Evolutionary conservation across 805 yeast species (phyloP).

Genomic region (Lachancea sp.): DNA sequence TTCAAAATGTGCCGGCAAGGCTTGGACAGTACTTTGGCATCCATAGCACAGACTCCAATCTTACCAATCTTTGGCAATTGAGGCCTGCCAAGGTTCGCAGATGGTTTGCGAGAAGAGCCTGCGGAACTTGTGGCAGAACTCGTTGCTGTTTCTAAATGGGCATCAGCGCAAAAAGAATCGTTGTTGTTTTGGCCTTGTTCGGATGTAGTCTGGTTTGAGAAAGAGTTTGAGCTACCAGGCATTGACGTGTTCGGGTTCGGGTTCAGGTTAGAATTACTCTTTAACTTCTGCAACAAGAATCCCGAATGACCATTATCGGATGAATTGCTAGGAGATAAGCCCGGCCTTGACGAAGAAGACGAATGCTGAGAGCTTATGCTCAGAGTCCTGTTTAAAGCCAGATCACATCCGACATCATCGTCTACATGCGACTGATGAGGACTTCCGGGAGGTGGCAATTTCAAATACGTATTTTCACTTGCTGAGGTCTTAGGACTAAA

Average conservation of each 20-base stretch:
- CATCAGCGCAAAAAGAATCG: not conserved
- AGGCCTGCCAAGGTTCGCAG: constrained; percentile 27
- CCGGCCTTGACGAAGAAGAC: constrained; percentile 13
- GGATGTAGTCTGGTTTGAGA: constrained; percentile 4
- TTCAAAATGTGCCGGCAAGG: constrained; percentile 91
- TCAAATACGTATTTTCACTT: constrained; percentile 38
- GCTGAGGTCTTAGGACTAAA: constrained; percentile 67
- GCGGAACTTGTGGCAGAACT: constrained; percentile 21
- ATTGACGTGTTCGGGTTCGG: constrained; percentile 1
- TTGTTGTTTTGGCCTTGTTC: not conserved
- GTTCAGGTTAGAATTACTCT: constrained; percentile 9
- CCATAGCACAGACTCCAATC: constrained; percentile 99
- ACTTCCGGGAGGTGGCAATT: constrained; percentile 30
- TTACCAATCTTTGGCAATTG: constrained; percentile 73
- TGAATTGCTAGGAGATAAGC: constrained; percentile 10
- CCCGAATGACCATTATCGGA: constrained; percentile 4
- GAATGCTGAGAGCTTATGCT: constrained; percentile 22
- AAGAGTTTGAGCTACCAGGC: constrained; percentile 4
- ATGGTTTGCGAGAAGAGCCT: constrained; percentile 27
- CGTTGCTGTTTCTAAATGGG: constrained; percentile 4
- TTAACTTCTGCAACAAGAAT: constrained; percentile 7
- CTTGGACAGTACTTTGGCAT: constrained; percentile 88
- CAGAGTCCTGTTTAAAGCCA: constrained; percentile 22
- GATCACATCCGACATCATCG: constrained; percentile 23
- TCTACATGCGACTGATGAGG: constrained; percentile 21